Conservation (phyloP, 306 rosid genomes). For the Cucurbita pepo region DNA sequence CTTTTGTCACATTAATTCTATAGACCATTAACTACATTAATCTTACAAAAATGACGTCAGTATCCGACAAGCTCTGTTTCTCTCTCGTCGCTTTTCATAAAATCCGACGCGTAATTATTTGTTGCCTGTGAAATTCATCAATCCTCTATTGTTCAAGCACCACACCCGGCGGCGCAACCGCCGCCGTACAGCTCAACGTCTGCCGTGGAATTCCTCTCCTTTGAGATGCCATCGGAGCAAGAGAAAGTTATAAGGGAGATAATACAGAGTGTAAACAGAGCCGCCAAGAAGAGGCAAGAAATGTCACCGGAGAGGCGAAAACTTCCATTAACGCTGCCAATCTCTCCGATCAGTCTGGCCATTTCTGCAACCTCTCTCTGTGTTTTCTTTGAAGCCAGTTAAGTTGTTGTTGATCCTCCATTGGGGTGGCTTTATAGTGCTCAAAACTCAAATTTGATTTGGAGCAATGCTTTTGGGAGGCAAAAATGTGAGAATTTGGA, state of each 20-base stretch:
- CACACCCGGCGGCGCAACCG: conserved; percentile 49
- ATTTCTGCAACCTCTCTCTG: conserved; percentile 15
- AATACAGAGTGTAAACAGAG: conserved; percentile 28
- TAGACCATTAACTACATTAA: no score
- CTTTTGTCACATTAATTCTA: neutral
- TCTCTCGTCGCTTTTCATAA: neutral
- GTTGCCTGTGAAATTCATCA: neutral
- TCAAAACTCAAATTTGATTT: neutral
- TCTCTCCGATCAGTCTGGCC: conserved; percentile 35
- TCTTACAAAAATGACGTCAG: neutral
- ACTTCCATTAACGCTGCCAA: conserved; percentile 11
- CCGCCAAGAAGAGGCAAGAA: conserved; percentile 20
- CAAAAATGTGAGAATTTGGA: neutral
- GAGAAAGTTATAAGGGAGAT: conserved; percentile 40
- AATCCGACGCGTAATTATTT: neutral
- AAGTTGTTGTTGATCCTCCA: neutral
- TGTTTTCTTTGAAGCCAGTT: neutral
- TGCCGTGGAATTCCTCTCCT: conserved; percentile 26
- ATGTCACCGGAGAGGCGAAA: conserved; percentile 11
- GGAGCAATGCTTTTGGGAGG: neutral
- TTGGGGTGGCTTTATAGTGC: neutral
- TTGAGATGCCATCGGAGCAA: conserved; percentile 44
- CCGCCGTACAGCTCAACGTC: conserved; percentile 34
- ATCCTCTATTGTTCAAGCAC: conserved; percentile 20
- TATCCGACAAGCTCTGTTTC: neutral